phyloP scores from a whole-genome alignment of 805 yeast species.

The Hyphopichia homilentoma region DNA sequence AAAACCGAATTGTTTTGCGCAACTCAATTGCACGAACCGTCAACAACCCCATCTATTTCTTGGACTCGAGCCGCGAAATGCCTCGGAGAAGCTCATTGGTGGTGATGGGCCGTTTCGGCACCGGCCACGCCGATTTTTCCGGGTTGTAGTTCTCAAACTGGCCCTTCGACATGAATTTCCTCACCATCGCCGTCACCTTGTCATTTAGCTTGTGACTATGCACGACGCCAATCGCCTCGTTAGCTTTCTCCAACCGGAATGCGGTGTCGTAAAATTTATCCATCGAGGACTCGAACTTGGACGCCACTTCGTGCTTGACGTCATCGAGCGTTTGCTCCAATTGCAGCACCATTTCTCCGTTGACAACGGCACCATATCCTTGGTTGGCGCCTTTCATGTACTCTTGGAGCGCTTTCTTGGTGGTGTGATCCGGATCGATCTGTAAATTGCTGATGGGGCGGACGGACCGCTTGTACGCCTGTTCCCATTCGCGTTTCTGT shows the following conservation, averaged over 20 bases:
- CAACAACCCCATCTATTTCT: too few relatives aligned
- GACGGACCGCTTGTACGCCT: conserved; percentile 17
- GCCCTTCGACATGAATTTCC: conserved; percentile 17
- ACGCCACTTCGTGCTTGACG: conserved; percentile 11
- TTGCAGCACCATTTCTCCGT: conserved; percentile 10
- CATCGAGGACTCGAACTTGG: conserved; percentile 22
- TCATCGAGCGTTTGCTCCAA: conserved; percentile 8
- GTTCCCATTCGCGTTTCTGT: conserved; percentile 49
- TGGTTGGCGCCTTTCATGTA: conserved; percentile 11
- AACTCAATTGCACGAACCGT: too few relatives aligned
- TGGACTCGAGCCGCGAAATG: too few relatives aligned
- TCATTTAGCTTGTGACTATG: conserved; percentile 14
- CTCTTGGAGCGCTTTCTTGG: conserved; percentile 13
- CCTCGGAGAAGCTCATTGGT: conserved; percentile 19
- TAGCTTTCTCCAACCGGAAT: conserved; percentile 23
- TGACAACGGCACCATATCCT: conserved; percentile 9
- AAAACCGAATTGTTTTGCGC: too few relatives aligned
- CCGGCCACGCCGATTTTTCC: conserved; percentile 13
- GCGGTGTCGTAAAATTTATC: conserved; percentile 36
- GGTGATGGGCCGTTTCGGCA: conserved; percentile 11
- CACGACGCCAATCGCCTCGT: conserved; percentile 17
- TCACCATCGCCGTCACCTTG: conserved; percentile 16
- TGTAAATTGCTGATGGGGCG: conserved; percentile 13
- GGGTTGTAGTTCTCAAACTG: conserved; percentile 1
- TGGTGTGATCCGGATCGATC: too few relatives aligned